Evolutionary conservation across 2,329 filamentous ascomycete species (phyloP).

Genomic region (Colletotrichum shisoi): DNA sequence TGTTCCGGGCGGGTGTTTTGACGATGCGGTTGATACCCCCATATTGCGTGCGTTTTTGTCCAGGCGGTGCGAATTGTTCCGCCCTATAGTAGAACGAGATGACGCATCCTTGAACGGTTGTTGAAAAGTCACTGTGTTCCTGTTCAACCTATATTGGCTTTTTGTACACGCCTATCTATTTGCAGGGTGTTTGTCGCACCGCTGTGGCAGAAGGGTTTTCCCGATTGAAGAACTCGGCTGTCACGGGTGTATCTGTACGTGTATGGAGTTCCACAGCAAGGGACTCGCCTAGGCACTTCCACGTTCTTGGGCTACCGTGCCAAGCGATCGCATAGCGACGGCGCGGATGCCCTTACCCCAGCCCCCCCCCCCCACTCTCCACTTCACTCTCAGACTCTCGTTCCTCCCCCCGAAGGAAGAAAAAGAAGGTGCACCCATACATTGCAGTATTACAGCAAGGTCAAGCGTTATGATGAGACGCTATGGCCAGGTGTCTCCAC

Average conservation of each 20-base stretch:
- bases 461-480: slow-evolving; percentile 37
- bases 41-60: slow-evolving; percentile 21
- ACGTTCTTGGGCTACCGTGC: background rate
- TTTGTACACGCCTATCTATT: background rate
- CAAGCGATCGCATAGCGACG: slow-evolving; percentile 19
- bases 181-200: background rate
- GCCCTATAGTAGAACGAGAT: slow-evolving; percentile 6
- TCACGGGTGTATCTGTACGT: background rate
- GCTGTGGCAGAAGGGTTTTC: background rate
- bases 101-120: background rate
- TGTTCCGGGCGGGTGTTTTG: slow-evolving; percentile 13
- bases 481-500: slow-evolving; percentile 38
- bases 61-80: slow-evolving; percentile 14
- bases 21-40: slow-evolving; percentile 38
- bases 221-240: background rate
- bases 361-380: too few species aligned
- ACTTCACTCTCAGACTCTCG: too few species aligned
- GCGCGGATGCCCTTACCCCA: slow-evolving; percentile 19
- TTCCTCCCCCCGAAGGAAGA: background rate
- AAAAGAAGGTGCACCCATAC: slow-evolving; percentile 21
- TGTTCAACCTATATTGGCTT: background rate
- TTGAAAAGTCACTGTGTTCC: background rate
- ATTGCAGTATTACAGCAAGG: slow-evolving; percentile 3
- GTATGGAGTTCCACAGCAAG: background rate
- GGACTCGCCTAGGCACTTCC: background rate